These are phyloP conservation scores for Ramularia collo-cygni DNA, from an alignment of 2,329 filamentous ascomycete species.

Conservation along the genomic window DNA sequence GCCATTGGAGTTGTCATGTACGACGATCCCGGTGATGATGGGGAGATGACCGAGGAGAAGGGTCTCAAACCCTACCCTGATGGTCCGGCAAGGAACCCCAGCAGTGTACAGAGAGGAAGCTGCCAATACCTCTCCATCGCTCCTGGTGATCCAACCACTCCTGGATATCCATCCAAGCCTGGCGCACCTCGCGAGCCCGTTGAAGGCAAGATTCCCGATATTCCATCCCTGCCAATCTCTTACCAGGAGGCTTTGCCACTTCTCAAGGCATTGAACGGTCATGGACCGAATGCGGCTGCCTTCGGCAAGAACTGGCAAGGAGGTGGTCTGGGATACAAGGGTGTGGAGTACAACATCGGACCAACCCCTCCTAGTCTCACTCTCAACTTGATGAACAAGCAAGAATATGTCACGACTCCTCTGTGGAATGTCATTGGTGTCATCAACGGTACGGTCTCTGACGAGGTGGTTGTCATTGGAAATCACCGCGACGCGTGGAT, in stretches of 20 bases:
- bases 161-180: slow-evolving; percentile 87
- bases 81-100: slow-evolving; percentile 80
- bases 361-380: slow-evolving; percentile 65
- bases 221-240: slow-evolving; percentile 87
- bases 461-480: slow-evolving; percentile 85
- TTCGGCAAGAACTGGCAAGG: slow-evolving; percentile 63
- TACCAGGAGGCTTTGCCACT: slow-evolving; percentile 81
- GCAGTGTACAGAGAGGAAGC: slow-evolving; percentile 83
- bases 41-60: slow-evolving; percentile 70
- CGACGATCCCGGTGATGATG: slow-evolving; percentile 84
- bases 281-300: slow-evolving; percentile 70
- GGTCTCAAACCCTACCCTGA: slow-evolving; percentile 74
- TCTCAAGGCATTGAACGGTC: slow-evolving; percentile 81
- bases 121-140: slow-evolving; percentile 55
- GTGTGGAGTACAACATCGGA: slow-evolving; percentile 77
- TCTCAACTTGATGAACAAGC: slow-evolving; percentile 44
- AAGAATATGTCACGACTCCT: slow-evolving; percentile 45
- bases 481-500: slow-evolving; percentile 92
- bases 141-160: slow-evolving; percentile 77
- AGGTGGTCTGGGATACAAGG: slow-evolving; percentile 68
- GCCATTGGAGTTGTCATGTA: slow-evolving; percentile 83
- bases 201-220: slow-evolving; percentile 65
- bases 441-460: slow-evolving; percentile 76
- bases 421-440: slow-evolving; percentile 75
- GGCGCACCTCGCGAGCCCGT: slow-evolving; percentile 70